A percentile compares a stretch with the other conserved stretches of the same genome.
Conservation (phyloP, 2,329 filamentous ascomycete species). For the Lecanicillium sp. region DNA sequence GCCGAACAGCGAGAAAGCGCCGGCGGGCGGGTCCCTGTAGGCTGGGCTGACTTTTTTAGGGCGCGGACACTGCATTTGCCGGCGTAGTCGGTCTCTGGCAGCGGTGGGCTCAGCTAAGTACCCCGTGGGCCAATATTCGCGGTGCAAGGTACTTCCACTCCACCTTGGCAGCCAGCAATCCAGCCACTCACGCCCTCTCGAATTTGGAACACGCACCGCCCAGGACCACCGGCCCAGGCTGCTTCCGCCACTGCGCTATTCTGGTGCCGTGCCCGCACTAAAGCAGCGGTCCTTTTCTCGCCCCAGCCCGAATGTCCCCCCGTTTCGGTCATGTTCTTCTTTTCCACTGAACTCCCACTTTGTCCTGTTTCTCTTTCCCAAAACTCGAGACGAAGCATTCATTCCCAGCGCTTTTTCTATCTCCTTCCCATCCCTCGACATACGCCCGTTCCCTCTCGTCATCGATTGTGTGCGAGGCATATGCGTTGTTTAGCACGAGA, state of each 20-base stretch:
- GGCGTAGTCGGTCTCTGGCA: no score
- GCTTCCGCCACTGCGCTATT: constrained; percentile 1
- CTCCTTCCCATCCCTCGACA: neutral
- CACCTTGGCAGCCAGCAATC: neutral
- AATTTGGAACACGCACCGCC: constrained; percentile 9
- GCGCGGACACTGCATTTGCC: neutral
- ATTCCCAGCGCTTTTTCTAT: neutral
- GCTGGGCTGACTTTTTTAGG: no score
- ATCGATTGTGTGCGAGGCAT: neutral
- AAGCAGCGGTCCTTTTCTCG: neutral
- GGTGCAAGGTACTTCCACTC: no score
- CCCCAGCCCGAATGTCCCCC: neutral
- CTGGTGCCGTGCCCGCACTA: neutral
- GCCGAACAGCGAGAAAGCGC: constrained; percentile 6
- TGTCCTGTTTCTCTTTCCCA: neutral
- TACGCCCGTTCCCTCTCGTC: neutral
- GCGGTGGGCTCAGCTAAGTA: no score
- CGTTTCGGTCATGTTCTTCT: neutral
- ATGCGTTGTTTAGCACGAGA: constrained; percentile 4
- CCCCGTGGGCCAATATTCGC: no score
- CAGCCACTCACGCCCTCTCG: constrained; percentile 7
- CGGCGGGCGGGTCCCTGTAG: no score
- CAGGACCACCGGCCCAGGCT: neutral
- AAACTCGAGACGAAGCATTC: neutral
- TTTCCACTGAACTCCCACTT: no score